Evolutionary conservation across 441 rosid genomes (phyloP).

Genomic region (Daphne laureola): DNA sequence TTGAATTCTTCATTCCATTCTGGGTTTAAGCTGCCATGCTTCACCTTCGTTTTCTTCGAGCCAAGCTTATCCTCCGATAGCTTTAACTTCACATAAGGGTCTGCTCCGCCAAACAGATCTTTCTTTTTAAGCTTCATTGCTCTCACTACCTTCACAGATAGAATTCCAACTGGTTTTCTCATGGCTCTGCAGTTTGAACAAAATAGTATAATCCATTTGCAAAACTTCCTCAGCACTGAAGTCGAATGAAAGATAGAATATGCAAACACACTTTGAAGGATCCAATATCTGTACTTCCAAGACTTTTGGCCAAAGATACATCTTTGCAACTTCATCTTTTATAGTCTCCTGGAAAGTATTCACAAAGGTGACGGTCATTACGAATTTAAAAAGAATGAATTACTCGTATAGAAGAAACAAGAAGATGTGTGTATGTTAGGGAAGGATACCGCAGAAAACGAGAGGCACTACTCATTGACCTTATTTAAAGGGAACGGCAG

Average conservation of each 20-base stretch:
- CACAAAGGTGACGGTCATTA: no score
- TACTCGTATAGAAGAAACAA: background rate
- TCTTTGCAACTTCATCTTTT: slow-evolving; percentile 83
- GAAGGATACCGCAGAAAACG: background rate
- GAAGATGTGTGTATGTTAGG: background rate
- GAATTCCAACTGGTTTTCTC: slow-evolving; percentile 84
- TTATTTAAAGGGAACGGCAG: slow-evolving; percentile 2
- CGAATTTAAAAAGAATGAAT: background rate
- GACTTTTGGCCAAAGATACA: slow-evolving; percentile 96
- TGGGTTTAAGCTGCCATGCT: slow-evolving; percentile 86
- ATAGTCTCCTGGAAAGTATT: slow-evolving; percentile 58
- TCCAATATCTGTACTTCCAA: slow-evolving; percentile 69
- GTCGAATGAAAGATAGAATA: slow-evolving; percentile 1
- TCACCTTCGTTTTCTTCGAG: slow-evolving; percentile 75
- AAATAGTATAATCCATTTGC: slow-evolving; percentile 8
- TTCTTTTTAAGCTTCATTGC: slow-evolving; percentile 79
- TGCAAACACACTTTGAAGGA: slow-evolving; percentile 48
- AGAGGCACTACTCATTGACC: background rate
- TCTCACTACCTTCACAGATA: slow-evolving; percentile 60
- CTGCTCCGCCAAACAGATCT: slow-evolving; percentile 85
- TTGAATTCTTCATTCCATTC: slow-evolving; percentile 93
- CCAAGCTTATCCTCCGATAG: slow-evolving; percentile 66
- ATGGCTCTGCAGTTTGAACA: slow-evolving; percentile 45
- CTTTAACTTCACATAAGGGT: slow-evolving; percentile 86
- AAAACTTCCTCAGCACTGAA: background rate